phyloP scores from a whole-genome alignment of 768 basidiomycete species.

The Lentinula lateritia region DNA sequence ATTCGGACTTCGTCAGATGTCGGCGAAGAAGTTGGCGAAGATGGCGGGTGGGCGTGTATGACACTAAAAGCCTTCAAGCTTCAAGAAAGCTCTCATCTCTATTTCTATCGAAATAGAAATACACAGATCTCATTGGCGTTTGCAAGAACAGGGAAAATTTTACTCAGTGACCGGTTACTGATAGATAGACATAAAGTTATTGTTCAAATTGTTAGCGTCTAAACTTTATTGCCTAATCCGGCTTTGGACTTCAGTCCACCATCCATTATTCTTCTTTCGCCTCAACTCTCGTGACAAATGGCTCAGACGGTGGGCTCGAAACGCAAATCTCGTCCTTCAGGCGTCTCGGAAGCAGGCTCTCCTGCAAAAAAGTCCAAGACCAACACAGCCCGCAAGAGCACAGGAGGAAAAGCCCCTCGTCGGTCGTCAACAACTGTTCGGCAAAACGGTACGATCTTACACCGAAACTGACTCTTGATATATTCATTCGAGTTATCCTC shows the following conservation, averaged over 20 bases:
- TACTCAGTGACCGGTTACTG: no score
- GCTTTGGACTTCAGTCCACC: background rate
- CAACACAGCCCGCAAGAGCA: slow-evolving; percentile 80
- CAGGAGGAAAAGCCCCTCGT: slow-evolving; percentile 59
- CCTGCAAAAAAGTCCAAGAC: slow-evolving; percentile 39
- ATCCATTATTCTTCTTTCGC: slow-evolving; percentile 2
- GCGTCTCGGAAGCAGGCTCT: slow-evolving; percentile 40
- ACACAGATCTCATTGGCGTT: no score
- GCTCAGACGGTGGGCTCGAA: slow-evolving; percentile 60
- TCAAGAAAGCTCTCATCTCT: no score
- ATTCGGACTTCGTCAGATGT: no score
- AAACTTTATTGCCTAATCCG: background rate
- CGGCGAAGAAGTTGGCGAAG: no score
- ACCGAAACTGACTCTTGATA: background rate
- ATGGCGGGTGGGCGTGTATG: no score
- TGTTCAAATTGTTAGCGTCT: no score
- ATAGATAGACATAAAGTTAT: no score
- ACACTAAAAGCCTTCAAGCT: no score
- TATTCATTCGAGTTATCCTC: slow-evolving; percentile 15
- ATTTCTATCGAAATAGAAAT: no score
- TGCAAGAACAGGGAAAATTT: no score
- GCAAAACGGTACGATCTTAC: background rate
- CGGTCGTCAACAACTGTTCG: slow-evolving; percentile 13
- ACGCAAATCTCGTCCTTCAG: slow-evolving; percentile 37
- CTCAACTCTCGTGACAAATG: slow-evolving; percentile 33